Conservation (phyloP, 1,139 yeast species). For the Sugiyamaella neomexicana region DNA sequence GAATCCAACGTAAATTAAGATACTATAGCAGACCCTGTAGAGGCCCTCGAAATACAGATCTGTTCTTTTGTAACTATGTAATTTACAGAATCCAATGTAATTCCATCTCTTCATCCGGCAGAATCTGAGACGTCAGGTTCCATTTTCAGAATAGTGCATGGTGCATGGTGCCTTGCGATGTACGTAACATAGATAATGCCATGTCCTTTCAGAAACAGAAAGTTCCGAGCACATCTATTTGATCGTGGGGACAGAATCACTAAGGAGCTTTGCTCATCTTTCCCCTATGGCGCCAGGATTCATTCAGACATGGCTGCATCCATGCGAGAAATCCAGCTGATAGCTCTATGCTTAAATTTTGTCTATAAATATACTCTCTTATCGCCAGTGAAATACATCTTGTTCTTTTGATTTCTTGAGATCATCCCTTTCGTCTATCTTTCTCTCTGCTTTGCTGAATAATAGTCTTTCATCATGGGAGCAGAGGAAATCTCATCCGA, state of each 20-base stretch:
- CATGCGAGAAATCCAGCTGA: too few species aligned
- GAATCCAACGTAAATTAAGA: too few species aligned
- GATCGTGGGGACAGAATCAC: not conserved
- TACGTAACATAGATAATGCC: not conserved
- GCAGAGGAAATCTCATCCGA: not conserved
- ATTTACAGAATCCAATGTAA: not conserved
- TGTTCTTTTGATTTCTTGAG: too few species aligned
- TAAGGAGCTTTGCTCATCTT: too few species aligned
- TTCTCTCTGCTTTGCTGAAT: too few species aligned
- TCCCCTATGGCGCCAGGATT: too few species aligned
- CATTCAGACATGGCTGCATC: too few species aligned
- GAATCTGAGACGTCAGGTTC: not conserved
- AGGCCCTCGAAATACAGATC: not conserved
- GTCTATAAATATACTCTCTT: not conserved
- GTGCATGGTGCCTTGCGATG: slow-evolving; percentile 1
- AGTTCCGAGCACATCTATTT: not conserved
- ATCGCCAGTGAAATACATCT: not conserved
- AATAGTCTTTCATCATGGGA: not conserved
- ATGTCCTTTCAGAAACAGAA: not conserved
- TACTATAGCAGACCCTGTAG: not conserved
- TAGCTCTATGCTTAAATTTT: too few species aligned
- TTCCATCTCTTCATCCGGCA: not conserved
- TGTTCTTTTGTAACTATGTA: not conserved
- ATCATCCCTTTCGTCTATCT: too few species aligned
- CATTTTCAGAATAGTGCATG: not conserved